Evolutionary conservation across 331 rosid species (phyloP).

Genomic region (Acacia pycnantha): DNA sequence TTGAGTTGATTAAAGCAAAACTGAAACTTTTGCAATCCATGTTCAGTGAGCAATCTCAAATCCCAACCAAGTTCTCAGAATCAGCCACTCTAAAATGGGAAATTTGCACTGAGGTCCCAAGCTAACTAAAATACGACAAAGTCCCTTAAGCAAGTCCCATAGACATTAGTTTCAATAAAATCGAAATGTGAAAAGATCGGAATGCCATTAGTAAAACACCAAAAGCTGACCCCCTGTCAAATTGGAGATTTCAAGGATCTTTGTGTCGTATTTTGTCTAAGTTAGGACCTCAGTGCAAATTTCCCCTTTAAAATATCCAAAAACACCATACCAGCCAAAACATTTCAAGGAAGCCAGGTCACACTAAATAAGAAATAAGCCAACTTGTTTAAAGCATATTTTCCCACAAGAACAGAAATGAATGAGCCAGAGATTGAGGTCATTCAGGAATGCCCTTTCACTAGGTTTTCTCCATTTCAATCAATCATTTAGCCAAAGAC

Average conservation of each 20-base stretch:
- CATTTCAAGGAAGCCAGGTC: neutral
- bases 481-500: neutral
- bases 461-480: neutral
- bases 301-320: no score
- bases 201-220: no score
- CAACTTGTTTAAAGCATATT: neutral
- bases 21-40: neutral
- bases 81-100: neutral
- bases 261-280: no score
- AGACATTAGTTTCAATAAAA: no score
- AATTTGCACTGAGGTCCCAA: no score
- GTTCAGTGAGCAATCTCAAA: neutral
- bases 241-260: no score
- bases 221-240: no score
- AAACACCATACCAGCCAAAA: no score
- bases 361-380: neutral
- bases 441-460: neutral
- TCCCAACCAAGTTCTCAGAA: neutral
- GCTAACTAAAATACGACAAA: no score
- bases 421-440: neutral
- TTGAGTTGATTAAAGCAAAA: neutral
- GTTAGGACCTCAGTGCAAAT: no score
- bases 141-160: no score
- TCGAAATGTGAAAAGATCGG: no score
- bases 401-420: neutral